Evolutionary conservation across 2,329 filamentous ascomycete species (phyloP), one percentile per base, ranked within the genome.

Genomic region (Ceratocystis diversiconidia): DNA sequence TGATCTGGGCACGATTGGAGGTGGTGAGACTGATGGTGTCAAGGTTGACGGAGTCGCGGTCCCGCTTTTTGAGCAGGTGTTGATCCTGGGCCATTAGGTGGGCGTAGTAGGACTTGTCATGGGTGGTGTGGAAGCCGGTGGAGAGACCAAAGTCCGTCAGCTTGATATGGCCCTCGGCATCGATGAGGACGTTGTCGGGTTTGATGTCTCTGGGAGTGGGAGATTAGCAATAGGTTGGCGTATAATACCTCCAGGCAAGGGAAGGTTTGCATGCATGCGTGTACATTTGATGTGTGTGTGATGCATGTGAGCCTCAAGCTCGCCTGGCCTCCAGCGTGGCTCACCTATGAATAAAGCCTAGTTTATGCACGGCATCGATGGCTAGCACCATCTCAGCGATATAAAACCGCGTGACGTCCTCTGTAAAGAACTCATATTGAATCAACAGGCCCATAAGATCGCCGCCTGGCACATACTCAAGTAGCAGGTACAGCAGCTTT

Each of bases 21-120:
- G 99, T 94, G 19, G 94, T 99, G 71, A 99, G 78, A 74, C 97
- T 96, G 74, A 99, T 99, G 75, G 96, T 92, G 75, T 99, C 94
- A 72, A 99, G 87, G 70, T 92, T 92, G 70, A 97, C 90, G 1
- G 92, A 97, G 76, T 89, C 94, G 67, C 94, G 85, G 77, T 96
- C 95, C 36, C 68, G 66, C 69, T 85, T 82, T 65, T 86, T 85
- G 70, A 82, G 84, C 73, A 82, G 87, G 1, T 87, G 88, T 67
- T 83, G 82, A 70, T 89, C 89, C 71, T 94, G 90, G 15, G 65
- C 65, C 69, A 99, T 84, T 57, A 99, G 85, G 74, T 96, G 91
- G 76, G 96, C 92, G 76, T 99, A 99, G 78, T 99, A 99, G 66
- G 92, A 92, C 73, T 96, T 96, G 74, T 96, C 92, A 75, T 99